Evolutionary conservation across 1,139 yeast species (phyloP).

Genomic region (Kluyveromyces marxianus): DNA sequence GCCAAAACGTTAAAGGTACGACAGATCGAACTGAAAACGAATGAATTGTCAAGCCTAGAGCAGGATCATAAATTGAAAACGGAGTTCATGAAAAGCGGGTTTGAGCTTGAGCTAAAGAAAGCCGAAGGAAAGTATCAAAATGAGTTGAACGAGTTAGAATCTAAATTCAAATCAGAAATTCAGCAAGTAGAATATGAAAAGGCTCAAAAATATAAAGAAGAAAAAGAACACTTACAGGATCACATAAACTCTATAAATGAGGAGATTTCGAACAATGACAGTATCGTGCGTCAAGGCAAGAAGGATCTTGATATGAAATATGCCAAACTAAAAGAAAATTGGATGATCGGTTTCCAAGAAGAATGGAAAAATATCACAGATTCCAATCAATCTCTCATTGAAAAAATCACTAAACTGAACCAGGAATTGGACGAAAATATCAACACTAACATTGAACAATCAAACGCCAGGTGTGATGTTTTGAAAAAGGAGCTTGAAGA

Average conservation of each 20-base stretch:
- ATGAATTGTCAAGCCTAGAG: constrained; percentile 36
- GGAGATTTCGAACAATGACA: constrained; percentile 24
- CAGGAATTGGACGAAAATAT: constrained; percentile 5
- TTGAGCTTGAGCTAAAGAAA: constrained; percentile 33
- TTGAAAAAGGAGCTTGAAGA: constrained; percentile 17
- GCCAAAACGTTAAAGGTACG: constrained; percentile 31
- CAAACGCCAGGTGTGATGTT: constrained; percentile 14
- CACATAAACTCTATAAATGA: constrained; percentile 19
- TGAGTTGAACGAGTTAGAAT: constrained; percentile 35
- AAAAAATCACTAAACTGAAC: constrained; percentile 8
- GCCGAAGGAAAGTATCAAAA: constrained; percentile 34
- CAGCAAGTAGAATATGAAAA: constrained; percentile 34
- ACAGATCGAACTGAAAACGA: constrained; percentile 33
- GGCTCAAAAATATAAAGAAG: constrained; percentile 27
- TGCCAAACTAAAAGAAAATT: constrained; percentile 19
- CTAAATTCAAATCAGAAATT: constrained; percentile 31
- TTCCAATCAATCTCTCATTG: constrained; percentile 4
- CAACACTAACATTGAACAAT: constrained; percentile 17
- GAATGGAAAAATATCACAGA: constrained; percentile 17
- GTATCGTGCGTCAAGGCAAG: constrained; percentile 15
- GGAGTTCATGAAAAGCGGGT: constrained; percentile 32
- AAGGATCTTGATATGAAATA: constrained; percentile 19
- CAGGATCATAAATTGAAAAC: constrained; percentile 27
- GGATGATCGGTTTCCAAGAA: constrained; percentile 23
- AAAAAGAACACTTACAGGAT: constrained; percentile 22